Evolutionary conservation across 805 yeast species (phyloP), one percentile per base, ranked within the genome.

Genomic region (Starmerella roubikii): DNA sequence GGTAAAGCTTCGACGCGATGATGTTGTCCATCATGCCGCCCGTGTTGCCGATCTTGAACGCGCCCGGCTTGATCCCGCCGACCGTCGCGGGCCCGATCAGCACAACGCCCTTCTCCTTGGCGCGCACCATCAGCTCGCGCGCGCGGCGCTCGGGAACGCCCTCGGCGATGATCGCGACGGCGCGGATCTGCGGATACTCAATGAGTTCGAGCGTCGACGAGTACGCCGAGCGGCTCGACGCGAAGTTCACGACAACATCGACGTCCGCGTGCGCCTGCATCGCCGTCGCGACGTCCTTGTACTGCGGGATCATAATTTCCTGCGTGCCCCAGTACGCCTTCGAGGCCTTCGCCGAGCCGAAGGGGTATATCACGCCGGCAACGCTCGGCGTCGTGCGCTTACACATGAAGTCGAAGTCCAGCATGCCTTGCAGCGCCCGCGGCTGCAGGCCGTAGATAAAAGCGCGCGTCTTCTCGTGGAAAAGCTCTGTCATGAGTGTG

Each of bases 11-110:
- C 45, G 67, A 62, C 26, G 69, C 65, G 15, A 65, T 67, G 37
- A 64, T 64, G 60, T 64, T 64, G 56, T 64, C 69, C 69, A 64
- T 65, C 69, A 64, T 64, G 44, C 69, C 69, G 36, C 69, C 69
- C 33, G 69, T 64, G 65, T 64, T 64, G 32, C 69, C 69, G 48
- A 64, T 61, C 59, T 64, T 64, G 61, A 64, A 64, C 53, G 66
- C 60, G 39, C 69, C 69, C 19, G 69, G 69, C 60, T 64, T 64
- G 60, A 64, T 65, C 19, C 69, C 69, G 38, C 69, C 69, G 30
- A 64, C 69, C 24, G 69, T 64, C 30, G 69, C 69, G 18, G 69
- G 69, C 16, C 69, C 69, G 45, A 64, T 64, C 54, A 64, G 64
- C 51, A 62, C 59, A 42, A 65, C 68, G 29, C 66, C 67, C 59